These are phyloP conservation scores for Hypholoma sublateritium DNA, from an alignment of 768 basidiomycete genomes.

Conservation along the genomic window DNA sequence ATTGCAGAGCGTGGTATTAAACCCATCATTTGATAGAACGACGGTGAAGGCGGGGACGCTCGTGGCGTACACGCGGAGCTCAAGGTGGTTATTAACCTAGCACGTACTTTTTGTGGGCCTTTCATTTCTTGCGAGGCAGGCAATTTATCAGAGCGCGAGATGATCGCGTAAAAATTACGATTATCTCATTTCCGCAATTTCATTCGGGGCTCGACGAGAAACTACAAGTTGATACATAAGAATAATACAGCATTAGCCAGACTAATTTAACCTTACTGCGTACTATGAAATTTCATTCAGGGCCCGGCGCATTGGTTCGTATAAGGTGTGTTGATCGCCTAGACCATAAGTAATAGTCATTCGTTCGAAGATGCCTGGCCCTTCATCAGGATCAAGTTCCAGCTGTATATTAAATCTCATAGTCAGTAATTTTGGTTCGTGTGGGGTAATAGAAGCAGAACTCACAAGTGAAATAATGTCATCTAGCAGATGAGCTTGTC, in stretches of 20 bases:
- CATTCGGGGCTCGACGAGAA: neutral
- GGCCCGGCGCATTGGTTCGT: constrained; percentile 7
- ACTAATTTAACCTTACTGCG: neutral
- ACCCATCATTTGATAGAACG: constrained; percentile 49
- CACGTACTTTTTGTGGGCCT: too few species aligned
- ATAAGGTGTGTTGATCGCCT: constrained; percentile 70
- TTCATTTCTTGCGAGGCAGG: too few species aligned
- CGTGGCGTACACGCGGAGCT: constrained; percentile 37
- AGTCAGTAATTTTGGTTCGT: neutral
- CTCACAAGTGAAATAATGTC: constrained; percentile 83
- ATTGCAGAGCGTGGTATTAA: constrained; percentile 47
- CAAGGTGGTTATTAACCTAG: constrained; percentile 29
- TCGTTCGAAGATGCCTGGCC: constrained; percentile 57
- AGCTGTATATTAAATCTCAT: constrained; percentile 18
- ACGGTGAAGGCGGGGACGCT: constrained; percentile 47
- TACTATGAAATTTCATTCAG: neutral
- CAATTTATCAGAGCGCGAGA: neutral
- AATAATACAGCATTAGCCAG: neutral
- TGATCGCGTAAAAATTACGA: neutral
- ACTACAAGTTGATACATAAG: neutral
- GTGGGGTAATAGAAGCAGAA: neutral
- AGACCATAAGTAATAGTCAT: constrained; percentile 83
- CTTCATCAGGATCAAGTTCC: constrained; percentile 61
- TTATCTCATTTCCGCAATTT: neutral
- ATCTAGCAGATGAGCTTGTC: constrained; percentile 91